Evolutionary conservation across 768 basidiomycete genomes (phyloP).

Genomic region (Tylopilus plumbeoviolaceoides): DNA sequence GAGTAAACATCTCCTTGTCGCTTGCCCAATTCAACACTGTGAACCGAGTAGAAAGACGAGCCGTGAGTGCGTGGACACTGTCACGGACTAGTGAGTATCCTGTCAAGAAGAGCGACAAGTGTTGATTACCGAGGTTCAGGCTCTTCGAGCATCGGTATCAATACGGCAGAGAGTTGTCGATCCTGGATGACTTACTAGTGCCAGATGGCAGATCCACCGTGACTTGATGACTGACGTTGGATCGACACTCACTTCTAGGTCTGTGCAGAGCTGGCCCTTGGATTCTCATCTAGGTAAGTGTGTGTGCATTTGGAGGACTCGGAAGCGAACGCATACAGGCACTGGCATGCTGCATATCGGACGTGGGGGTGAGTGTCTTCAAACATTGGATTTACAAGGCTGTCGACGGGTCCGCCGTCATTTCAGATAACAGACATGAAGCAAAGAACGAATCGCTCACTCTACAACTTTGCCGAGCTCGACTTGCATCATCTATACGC

Average conservation of each 20-base stretch:
- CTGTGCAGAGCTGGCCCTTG: conserved; percentile 86
- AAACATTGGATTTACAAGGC: conserved; percentile 75
- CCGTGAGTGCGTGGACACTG: conserved; percentile 84
- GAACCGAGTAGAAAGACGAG: too few species aligned
- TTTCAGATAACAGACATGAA: not conserved
- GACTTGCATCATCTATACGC: conserved; percentile 64
- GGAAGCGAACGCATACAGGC: conserved; percentile 51
- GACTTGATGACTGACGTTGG: not conserved
- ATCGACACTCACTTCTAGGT: conserved; percentile 60
- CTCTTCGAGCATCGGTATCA: conserved; percentile 71
- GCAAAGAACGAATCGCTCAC: conserved; percentile 39
- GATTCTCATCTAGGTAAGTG: not conserved
- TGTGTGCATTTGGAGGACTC: not conserved
- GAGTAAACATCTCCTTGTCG: too few species aligned
- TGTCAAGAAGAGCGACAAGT: not conserved
- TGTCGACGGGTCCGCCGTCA: conserved; percentile 21
- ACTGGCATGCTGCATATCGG: conserved; percentile 78
- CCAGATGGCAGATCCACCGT: not conserved
- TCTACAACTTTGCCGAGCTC: conserved; percentile 79
- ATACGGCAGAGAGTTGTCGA: conserved; percentile 59
- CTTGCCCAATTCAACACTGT: conserved; percentile 45
- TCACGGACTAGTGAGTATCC: conserved; percentile 2
- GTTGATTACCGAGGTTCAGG: conserved; percentile 60
- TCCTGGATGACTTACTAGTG: conserved; percentile 70
- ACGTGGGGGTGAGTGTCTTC: conserved; percentile 73